These are phyloP conservation scores for Trypanosoma caninum DNA, from an alignment of 208 protist genomes.

Conservation along the genomic window DNA sequence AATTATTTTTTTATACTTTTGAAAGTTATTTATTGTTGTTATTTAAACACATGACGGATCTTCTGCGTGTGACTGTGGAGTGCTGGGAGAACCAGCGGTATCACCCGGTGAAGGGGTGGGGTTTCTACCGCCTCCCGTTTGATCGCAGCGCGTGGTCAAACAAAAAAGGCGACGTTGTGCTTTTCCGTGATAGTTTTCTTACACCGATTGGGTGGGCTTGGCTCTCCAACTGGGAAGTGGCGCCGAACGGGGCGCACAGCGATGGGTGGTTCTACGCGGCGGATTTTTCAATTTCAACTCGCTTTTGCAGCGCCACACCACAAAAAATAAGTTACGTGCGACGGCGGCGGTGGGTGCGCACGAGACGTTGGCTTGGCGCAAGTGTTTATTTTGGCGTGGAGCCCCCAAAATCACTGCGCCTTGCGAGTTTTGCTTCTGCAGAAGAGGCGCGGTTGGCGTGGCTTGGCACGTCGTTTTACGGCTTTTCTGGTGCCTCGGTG, in stretches of 20 bases:
- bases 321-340: constrained; percentile 24
- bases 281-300: constrained; percentile 26
- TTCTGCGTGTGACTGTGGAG: constrained; percentile 22
- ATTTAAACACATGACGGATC: constrained; percentile 3
- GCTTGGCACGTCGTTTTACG: constrained; percentile 19
- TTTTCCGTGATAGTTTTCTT: constrained; percentile 18
- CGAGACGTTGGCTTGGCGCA: not conserved
- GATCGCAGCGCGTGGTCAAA: constrained; percentile 32
- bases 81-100: constrained; percentile 42
- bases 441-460: constrained; percentile 6
- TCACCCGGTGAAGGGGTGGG: constrained; percentile 22
- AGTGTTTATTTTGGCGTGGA: not conserved
- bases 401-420: not conserved
- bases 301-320: constrained; percentile 12
- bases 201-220: constrained; percentile 25
- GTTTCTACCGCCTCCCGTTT: constrained; percentile 19
- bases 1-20: not conserved
- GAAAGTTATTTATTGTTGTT: not conserved
- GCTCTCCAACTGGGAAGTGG: constrained; percentile 19
- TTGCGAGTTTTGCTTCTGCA: not conserved
- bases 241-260: not conserved
- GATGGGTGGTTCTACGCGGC: constrained; percentile 35
- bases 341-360: constrained; percentile 31
- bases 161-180: constrained; percentile 19
- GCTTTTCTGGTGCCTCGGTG: constrained; percentile 15